A percentile compares a stretch with the other conserved stretches of the same genome.
Conservation (phyloP, 345 rosid species). For the Syzygium jambos region DNA sequence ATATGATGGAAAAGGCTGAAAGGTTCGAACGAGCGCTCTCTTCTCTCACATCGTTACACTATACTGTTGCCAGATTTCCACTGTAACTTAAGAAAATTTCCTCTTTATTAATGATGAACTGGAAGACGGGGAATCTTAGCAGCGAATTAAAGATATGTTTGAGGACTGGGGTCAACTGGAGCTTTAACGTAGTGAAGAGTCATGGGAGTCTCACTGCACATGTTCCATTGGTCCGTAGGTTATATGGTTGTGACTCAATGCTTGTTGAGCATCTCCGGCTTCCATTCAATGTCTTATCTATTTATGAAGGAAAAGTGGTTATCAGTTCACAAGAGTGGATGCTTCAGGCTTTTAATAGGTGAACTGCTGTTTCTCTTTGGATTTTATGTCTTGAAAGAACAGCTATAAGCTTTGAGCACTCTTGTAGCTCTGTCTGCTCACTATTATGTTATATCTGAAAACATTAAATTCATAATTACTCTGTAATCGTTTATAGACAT, state of each 20-base stretch:
- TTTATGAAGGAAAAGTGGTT: neutral
- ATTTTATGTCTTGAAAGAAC: neutral
- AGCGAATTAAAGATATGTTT: neutral
- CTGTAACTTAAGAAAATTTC: neutral
- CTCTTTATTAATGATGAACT: neutral
- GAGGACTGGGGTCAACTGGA: neutral
- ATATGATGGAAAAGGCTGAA: neutral
- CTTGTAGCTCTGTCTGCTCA: neutral
- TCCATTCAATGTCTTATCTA: neutral
- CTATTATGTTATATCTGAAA: neutral
- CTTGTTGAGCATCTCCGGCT: neutral
- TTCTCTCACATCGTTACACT: neutral
- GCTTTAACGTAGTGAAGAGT: neutral
- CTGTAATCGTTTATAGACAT: neutral
- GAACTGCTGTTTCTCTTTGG: neutral
- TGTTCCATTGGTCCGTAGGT: neutral
- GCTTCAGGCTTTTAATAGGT: neutral
- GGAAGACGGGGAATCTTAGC: neutral
- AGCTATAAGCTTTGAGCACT: neutral
- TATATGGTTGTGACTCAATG: neutral
- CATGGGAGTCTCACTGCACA: neutral
- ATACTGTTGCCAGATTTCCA: neutral
- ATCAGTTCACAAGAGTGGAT: neutral
- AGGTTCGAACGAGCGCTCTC: neutral
- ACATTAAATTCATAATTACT: slow-evolving; percentile 4